A percentile compares a stretch with the other conserved stretches of the same genome.
These are phyloP conservation scores for Trichophyton schoenleinii DNA, from an alignment of 2,329 filamentous ascomycete species.

Conservation along the genomic window DNA sequence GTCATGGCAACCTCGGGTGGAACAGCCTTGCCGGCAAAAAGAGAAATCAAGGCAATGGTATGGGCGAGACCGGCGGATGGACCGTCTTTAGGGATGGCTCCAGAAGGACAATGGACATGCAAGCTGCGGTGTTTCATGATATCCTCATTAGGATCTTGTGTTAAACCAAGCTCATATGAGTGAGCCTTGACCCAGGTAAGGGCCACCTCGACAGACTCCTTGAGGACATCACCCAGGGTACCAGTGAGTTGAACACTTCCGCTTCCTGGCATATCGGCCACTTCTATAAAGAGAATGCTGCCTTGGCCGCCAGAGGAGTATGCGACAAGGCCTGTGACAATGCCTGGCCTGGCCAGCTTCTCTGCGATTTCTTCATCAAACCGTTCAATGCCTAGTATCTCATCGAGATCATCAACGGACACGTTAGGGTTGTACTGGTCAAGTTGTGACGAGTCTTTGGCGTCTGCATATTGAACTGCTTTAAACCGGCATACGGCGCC, in stretches of 20 bases:
- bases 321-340: slow-evolving; percentile 91
- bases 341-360: slow-evolving; percentile 66
- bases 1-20: slow-evolving; percentile 95
- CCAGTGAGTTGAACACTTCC: slow-evolving; percentile 90
- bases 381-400: slow-evolving; percentile 81
- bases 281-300: slow-evolving; percentile 95
- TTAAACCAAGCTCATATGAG: slow-evolving; percentile 78
- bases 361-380: slow-evolving; percentile 95
- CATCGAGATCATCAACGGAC: slow-evolving; percentile 68
- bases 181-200: slow-evolving; percentile 96
- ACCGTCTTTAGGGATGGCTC: slow-evolving; percentile 89
- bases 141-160: slow-evolving; percentile 66
- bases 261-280: slow-evolving; percentile 89
- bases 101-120: slow-evolving; percentile 90
- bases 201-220: slow-evolving; percentile 93
- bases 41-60: slow-evolving; percentile 79
- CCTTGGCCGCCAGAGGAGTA: slow-evolving; percentile 89
- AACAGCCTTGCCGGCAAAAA: slow-evolving; percentile 76
- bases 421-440: slow-evolving; percentile 62
- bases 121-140: slow-evolving; percentile 93
- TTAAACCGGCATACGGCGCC: slow-evolving; percentile 89
- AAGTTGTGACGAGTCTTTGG: slow-evolving; percentile 58
- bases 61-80: slow-evolving; percentile 78
- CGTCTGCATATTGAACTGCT: slow-evolving; percentile 87
- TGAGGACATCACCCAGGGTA: slow-evolving; percentile 90